These are phyloP conservation scores for Gamarada debralockiae DNA, from an alignment of 495 filamentous ascomycete species.

Conservation along the genomic window DNA sequence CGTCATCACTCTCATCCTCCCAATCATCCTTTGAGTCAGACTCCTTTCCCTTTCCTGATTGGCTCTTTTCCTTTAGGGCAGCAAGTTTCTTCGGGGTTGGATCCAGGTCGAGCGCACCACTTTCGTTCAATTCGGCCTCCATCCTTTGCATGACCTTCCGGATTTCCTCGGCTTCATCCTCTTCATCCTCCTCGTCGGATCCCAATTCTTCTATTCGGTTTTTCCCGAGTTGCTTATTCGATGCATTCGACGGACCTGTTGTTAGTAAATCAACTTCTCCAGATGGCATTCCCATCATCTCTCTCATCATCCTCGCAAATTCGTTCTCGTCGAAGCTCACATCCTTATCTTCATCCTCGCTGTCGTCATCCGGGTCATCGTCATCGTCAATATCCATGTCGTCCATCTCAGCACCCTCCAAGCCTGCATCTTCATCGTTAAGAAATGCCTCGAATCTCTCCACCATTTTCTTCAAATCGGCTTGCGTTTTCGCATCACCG, in stretches of 20 bases:
- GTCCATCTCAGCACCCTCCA: constrained; percentile 75
- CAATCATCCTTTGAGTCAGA: constrained; percentile 13
- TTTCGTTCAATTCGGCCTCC: constrained; percentile 74
- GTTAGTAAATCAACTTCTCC: constrained; percentile 30
- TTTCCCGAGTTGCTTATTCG: constrained; percentile 12
- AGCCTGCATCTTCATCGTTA: constrained; percentile 76
- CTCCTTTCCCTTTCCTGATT: constrained; percentile 11
- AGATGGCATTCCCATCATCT: constrained; percentile 84
- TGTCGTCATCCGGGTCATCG: constrained; percentile 39
- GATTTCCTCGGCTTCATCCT: constrained; percentile 68
- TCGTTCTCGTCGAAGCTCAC: constrained; percentile 80
- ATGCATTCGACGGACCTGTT: constrained; percentile 12
- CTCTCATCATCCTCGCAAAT: constrained; percentile 83
- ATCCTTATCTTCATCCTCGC: constrained; percentile 66
- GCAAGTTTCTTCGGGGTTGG: constrained; percentile 22
- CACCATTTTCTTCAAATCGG: constrained; percentile 84
- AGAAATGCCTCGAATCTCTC: constrained; percentile 89
- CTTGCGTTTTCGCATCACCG: constrained; percentile 75
- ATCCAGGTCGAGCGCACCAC: constrained; percentile 70
- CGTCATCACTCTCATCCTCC: constrained; percentile 43
- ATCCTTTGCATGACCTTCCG: constrained; percentile 69
- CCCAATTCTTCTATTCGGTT: constrained; percentile 42
- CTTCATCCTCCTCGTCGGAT: constrained; percentile 40
- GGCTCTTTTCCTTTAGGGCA: constrained; percentile 19
- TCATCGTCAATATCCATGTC: constrained; percentile 67